Evolutionary conservation across 257 asterid genomes (phyloP).

Genomic region (Solanum rostratum): DNA sequence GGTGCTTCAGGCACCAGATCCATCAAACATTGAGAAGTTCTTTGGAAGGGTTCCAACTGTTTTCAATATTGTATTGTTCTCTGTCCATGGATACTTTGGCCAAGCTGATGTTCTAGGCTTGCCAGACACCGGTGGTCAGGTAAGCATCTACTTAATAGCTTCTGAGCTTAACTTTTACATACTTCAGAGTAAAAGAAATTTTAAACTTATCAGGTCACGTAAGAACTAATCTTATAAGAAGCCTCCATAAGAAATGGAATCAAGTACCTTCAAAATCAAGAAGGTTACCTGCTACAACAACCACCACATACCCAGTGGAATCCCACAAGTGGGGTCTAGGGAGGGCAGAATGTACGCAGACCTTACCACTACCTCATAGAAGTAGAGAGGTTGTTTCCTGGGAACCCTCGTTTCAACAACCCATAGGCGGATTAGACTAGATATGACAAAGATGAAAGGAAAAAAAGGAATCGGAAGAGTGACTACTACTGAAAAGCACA

Average conservation of each 20-base stretch:
- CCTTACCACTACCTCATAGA: too few relatives aligned
- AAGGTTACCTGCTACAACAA: not conserved
- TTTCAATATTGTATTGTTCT: conserved; percentile 68
- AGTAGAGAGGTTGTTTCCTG: too few relatives aligned
- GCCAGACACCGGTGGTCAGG: conserved; percentile 99
- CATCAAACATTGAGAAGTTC: conserved; percentile 42
- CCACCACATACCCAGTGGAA: too few relatives aligned
- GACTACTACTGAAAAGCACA: too few relatives aligned
- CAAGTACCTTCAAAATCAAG: not conserved
- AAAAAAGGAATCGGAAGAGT: too few relatives aligned
- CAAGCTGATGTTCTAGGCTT: conserved; percentile 85
- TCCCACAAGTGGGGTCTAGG: too few relatives aligned
- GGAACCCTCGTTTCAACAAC: too few relatives aligned
- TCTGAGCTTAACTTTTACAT: not conserved
- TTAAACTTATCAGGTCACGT: not conserved
- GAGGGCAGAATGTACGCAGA: too few relatives aligned
- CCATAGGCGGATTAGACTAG: too few relatives aligned
- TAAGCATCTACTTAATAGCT: not conserved
- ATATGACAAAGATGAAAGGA: too few relatives aligned
- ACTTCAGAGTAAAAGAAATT: not conserved
- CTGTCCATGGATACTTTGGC: conserved; percentile 88
- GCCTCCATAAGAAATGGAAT: not conserved
- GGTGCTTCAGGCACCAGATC: conserved; percentile 82
- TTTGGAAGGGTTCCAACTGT: conserved; percentile 68
- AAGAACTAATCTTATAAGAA: not conserved